Conservation (phyloP, 2,329 filamentous ascomycete species). For the Phyllosticta citribraziliensis region DNA sequence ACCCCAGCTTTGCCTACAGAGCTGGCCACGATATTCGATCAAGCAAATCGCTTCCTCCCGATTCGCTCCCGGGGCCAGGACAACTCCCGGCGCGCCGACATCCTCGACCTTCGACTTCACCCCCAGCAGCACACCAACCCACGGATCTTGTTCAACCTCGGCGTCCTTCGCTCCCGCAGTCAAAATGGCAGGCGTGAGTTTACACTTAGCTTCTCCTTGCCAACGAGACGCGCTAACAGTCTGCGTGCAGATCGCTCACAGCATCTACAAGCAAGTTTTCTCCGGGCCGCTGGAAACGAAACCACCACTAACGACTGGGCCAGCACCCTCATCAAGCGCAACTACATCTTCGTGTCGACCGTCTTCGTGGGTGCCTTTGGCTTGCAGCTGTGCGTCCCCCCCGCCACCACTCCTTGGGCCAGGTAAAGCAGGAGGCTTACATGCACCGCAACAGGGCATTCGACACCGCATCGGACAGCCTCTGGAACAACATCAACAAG, state of each 20-base stretch:
- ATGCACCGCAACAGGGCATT: conserved; percentile 53
- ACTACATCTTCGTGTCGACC: conserved; percentile 75
- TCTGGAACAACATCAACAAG: conserved; percentile 87
- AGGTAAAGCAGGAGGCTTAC: conserved; percentile 11
- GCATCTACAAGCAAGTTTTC: conserved; percentile 43
- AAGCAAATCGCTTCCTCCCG: conserved; percentile 3
- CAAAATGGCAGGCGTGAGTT: conserved; percentile 53
- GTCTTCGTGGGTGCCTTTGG: conserved; percentile 84
- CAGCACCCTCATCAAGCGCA: conserved; percentile 77
- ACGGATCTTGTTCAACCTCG: conserved; percentile 16
- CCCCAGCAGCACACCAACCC: conserved; percentile 18
- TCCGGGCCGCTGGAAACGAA: conserved; percentile 13
- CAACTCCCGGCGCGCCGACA: neutral
- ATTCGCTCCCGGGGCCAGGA: conserved; percentile 2
- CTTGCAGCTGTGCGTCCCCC: conserved; percentile 73
- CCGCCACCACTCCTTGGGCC: neutral
- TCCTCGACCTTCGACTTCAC: conserved; percentile 15
- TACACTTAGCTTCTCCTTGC: conserved; percentile 14
- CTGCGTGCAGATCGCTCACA: conserved; percentile 36
- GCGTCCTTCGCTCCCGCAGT: conserved; percentile 9
- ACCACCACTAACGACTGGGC: conserved; percentile 23
- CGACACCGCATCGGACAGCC: conserved; percentile 67
- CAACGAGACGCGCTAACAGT: conserved; percentile 18
- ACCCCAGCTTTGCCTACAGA: too few relatives aligned
- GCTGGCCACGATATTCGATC: neutral